Evolutionary conservation across 1,284 basidiomycete species (phyloP).

Genomic region (Cutaneotrichosporon mucoides): DNA sequence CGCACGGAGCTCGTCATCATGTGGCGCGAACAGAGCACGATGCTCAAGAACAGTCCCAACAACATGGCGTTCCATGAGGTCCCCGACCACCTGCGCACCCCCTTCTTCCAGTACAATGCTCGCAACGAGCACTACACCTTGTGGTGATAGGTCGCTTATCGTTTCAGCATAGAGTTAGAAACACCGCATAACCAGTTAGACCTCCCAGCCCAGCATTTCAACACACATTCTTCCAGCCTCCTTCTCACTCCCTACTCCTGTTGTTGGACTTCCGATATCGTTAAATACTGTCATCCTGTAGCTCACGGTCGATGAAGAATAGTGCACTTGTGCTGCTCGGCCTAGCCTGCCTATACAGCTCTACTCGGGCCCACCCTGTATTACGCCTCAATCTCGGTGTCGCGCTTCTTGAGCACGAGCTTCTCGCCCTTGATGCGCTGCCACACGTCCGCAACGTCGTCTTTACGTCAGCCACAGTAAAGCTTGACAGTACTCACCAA

Average conservation of each 20-base stretch:
- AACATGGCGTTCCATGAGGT: not conserved
- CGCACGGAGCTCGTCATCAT: not conserved
- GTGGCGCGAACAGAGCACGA: not conserved
- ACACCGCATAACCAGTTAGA: too few relatives aligned
- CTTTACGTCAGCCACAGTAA: slow-evolving; percentile 34
- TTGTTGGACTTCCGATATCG: too few relatives aligned
- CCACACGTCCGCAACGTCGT: slow-evolving; percentile 92
- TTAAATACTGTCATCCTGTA: slow-evolving; percentile 3
- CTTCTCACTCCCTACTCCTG: too few relatives aligned
- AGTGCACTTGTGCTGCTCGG: slow-evolving; percentile 2
- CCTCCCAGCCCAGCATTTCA: too few relatives aligned
- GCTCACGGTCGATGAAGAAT: not conserved
- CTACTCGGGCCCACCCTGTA: not conserved
- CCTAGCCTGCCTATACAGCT: not conserved
- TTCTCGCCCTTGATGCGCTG: slow-evolving; percentile 61
- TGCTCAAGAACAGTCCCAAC: not conserved
- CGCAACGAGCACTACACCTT: not conserved
- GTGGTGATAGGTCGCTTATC: not conserved
- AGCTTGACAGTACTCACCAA: slow-evolving; percentile 36
- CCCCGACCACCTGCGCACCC: not conserved
- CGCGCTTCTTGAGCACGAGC: slow-evolving; percentile 49
- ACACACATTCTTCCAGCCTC: too few relatives aligned
- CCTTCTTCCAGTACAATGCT: not conserved
- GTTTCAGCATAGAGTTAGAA: too few relatives aligned
- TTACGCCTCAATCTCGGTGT: slow-evolving; percentile 15